A percentile compares a stretch with the other conserved stretches of the same genome.
Evolutionary conservation across 2,329 filamentous ascomycete genomes (phyloP).

Genomic region (Microsporum audouinii): DNA sequence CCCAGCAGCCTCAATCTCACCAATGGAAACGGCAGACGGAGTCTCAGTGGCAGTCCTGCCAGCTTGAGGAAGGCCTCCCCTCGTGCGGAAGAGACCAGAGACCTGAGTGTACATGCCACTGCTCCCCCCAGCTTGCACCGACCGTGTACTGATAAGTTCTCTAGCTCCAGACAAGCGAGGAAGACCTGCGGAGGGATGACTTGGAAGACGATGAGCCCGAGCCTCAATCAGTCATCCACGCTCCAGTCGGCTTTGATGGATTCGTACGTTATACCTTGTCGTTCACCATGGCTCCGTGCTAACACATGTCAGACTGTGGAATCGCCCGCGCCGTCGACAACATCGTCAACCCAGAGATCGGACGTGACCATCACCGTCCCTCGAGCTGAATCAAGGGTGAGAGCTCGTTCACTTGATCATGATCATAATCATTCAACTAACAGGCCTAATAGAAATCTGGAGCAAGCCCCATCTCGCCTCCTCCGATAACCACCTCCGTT

Average conservation of each 20-base stretch:
- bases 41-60: background rate
- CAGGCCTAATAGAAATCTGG: constrained; percentile 17
- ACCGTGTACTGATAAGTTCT: constrained; percentile 5
- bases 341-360: constrained; percentile 22
- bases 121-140: background rate
- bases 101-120: background rate
- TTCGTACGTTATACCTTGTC: constrained; percentile 49
- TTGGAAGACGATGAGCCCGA: constrained; percentile 50
- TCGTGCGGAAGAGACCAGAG: background rate
- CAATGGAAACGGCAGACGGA: background rate
- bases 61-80: background rate
- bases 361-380: constrained; percentile 23
- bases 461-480: constrained; percentile 47
- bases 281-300: background rate
- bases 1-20: constrained; percentile 3
- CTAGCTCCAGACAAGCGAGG: constrained; percentile 24
- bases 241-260: constrained; percentile 66
- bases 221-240: constrained; percentile 82
- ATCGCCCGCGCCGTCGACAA: constrained; percentile 15
- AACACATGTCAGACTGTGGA: constrained; percentile 9
- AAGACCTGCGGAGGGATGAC: constrained; percentile 19
- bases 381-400: constrained; percentile 13
- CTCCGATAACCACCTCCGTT: constrained; percentile 64
- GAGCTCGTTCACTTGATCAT: background rate
- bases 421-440: background rate